These are phyloP conservation scores for Corymbia calophylla DNA, from an alignment of 441 rosid species.

Conservation along the genomic window DNA sequence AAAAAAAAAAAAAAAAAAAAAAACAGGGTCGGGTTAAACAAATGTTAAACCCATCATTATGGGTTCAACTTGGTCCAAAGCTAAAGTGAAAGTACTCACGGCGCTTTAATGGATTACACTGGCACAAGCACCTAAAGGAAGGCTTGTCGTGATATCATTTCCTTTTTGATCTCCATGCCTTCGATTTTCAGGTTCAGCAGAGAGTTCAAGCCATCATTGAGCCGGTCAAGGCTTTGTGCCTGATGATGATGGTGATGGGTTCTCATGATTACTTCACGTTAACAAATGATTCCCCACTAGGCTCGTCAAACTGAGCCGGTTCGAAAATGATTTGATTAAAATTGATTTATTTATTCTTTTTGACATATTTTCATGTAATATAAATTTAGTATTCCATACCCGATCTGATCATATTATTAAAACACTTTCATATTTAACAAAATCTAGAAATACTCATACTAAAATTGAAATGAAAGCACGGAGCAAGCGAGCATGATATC, in stretches of 20 bases:
- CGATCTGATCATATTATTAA: fast-evolving
- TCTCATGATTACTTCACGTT: background rate
- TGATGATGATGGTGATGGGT: background rate
- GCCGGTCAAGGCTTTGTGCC: background rate
- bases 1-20: too few species aligned
- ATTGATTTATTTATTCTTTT: fast-evolving
- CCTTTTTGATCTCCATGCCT: background rate
- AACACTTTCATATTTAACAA: too few species aligned
- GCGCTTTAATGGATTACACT: background rate
- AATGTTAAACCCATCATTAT: background rate
- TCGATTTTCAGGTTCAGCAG: background rate
- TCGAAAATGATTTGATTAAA: too few species aligned
- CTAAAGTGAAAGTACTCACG: background rate
- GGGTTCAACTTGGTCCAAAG: background rate
- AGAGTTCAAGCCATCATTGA: background rate
- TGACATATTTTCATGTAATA: too few species aligned
- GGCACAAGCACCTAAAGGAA: background rate
- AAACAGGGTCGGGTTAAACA: background rate
- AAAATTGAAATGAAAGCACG: background rate
- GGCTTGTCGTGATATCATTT: background rate
- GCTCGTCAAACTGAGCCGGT: background rate
- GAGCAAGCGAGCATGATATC: background rate
- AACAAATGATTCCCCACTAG: background rate
- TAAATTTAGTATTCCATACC: too few species aligned
- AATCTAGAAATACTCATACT: too few species aligned